Evolutionary conservation across 2,329 filamentous ascomycete genomes (phyloP), one percentile per base, ranked within the genome.

Genomic region (Incumbomyces lentus): DNA sequence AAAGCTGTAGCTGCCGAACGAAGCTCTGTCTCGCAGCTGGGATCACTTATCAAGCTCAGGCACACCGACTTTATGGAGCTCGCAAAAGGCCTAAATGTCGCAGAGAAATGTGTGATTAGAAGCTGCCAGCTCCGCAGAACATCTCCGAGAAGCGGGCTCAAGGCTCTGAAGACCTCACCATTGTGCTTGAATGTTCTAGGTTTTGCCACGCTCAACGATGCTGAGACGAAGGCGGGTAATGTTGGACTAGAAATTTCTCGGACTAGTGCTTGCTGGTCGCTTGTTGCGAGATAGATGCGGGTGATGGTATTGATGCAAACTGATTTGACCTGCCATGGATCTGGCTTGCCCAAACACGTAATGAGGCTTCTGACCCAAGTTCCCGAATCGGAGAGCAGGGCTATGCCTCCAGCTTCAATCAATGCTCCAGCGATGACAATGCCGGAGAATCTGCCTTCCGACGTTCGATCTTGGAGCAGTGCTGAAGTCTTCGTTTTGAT

Each of bases 171-270:
- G 3, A 33, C 33, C 8, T 44, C 39, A 17, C 36, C 48, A 7
- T 49, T 33, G 32, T 16, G 26, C 29, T 52, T 33, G 39, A 51
- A 36, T 31, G 35, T 49, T n/a, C 43, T 44, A 30, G 52, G 63
- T 19, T 63, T 64, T 47, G 73, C 66, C 37, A 90, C 71, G 57
- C 82, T 79, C 37, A 95, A 64, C 56, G 84, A 87, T 2, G 82
- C 73, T 1, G 78, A 80, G 38, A 89, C 74, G 58, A 90, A 94
- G 1, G 75, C 68, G 1, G 86, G 79, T 16, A 95, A 68, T 2
- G 79, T 85, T 2, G 87, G 87, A 0, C 88, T 94, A 1, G 85
- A 89, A 50, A 95, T 86, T 61, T 95, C 89, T 56, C 90, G 77
- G 37, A 90, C 73, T 44, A 95, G 71, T 7, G 86, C 92, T 49